Evolutionary conservation across 2,329 filamentous ascomycete species (phyloP).

Genomic region (Neoscytalidium dimidiatum): DNA sequence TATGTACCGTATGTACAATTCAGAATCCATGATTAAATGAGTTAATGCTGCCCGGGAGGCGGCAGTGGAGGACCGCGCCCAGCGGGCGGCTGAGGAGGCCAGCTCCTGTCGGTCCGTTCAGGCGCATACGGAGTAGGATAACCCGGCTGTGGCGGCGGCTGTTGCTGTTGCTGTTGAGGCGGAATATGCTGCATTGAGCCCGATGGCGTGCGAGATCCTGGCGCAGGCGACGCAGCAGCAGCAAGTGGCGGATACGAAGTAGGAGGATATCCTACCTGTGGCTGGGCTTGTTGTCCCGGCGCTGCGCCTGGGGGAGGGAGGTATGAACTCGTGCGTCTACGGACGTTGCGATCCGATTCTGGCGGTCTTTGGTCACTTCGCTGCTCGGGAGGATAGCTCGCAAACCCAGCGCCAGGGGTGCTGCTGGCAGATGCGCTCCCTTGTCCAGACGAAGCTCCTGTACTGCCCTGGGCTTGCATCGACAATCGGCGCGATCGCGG

Average conservation of each 20-base stretch:
- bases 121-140: constrained; percentile 27
- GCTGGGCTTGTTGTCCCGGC: constrained; percentile 23
- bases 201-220: constrained; percentile 17
- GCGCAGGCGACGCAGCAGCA: constrained; percentile 21
- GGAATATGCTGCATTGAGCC: constrained; percentile 22
- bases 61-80: constrained; percentile 8
- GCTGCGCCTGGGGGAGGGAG: constrained; percentile 32
- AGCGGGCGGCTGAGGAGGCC: constrained; percentile 23
- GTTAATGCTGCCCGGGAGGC: constrained; percentile 14
- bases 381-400: constrained; percentile 31
- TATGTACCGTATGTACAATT: constrained; percentile 13
- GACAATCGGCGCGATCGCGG: constrained; percentile 41
- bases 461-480: constrained; percentile 8
- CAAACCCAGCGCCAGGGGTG: constrained; percentile 23
- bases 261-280: constrained; percentile 26
- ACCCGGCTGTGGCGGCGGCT: constrained; percentile 22
- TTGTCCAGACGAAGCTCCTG: constrained; percentile 14
- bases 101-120: constrained; percentile 31
- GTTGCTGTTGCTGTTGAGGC: constrained; percentile 20
- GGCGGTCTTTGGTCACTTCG: constrained; percentile 20
- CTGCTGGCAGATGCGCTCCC: constrained; percentile 13
- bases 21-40: not conserved
- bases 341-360: constrained; percentile 38
- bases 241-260: constrained; percentile 28
- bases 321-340: constrained; percentile 39